Conservation (phyloP, 306 rosid species). For the Citrullus colocynthis region DNA sequence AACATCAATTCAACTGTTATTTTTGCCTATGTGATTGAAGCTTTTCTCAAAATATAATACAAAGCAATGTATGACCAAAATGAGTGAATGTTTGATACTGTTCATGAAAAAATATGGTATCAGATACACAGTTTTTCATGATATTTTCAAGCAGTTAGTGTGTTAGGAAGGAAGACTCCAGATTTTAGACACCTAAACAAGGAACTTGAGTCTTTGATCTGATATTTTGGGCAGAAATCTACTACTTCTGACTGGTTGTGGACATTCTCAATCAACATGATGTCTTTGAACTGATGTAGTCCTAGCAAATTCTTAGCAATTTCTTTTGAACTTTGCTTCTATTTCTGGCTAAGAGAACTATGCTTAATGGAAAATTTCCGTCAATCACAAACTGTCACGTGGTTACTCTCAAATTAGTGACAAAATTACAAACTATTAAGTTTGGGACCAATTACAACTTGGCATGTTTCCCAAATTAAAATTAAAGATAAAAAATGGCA, state of each 20-base stretch:
- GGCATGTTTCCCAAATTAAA: too few species aligned
- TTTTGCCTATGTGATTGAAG: not conserved
- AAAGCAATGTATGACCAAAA: not conserved
- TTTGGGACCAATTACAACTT: too few species aligned
- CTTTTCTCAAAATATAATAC: too few species aligned
- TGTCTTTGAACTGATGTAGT: slow-evolving; percentile 8
- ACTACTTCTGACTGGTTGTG: slow-evolving; percentile 14
- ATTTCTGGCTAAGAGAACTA: not conserved
- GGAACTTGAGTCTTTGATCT: slow-evolving; percentile 9
- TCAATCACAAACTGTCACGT: too few species aligned
- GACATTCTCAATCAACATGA: not conserved
- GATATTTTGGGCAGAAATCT: slow-evolving; percentile 23
- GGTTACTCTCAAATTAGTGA: too few species aligned
- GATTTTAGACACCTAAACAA: not conserved
- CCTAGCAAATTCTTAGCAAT: slow-evolving; percentile 11
- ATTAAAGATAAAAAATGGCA: too few species aligned
- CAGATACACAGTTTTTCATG: not conserved
- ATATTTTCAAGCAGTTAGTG: not conserved
- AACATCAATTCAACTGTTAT: not conserved
- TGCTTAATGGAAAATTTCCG: too few species aligned
- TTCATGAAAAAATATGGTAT: not conserved
- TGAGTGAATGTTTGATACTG: not conserved
- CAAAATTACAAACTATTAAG: too few species aligned
- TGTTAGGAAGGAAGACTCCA: too few species aligned
- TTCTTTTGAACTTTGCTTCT: not conserved